Evolutionary conservation across 2,329 filamentous ascomycete species (phyloP), one percentile per base, ranked within the genome.

Genomic region (Colletotrichum sp.): DNA sequence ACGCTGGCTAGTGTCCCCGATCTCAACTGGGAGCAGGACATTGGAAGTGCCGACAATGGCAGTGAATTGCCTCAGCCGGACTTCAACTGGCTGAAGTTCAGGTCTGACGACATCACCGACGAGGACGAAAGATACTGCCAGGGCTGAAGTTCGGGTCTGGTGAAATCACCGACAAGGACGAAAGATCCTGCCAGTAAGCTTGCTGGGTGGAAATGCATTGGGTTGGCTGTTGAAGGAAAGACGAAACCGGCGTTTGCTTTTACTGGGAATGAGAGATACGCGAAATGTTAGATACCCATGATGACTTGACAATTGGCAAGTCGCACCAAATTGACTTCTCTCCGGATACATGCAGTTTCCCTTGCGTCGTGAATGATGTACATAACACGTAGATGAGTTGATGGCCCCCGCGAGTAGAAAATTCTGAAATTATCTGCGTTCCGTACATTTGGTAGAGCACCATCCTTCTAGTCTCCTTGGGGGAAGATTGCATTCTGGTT

Each of bases 181-280:
- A 28, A 28, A 28, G 28, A 1, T 30, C 3, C 28, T 30, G 8
- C 8, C 0, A 30, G 28, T 0, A 12, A 44, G 4, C 39, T 44
- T 44, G 8, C 18, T 44, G 4, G 6, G 39, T n/a, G 39, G 36
- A 9, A 9, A n/a, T 12, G 18, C 6, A 6, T 49, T 49, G 44
- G 44, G 44, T 1, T 49, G 0, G 18, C 0, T 12, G 44, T 1
- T 4, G 10, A 13, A 21, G n/a, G 2, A 49, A 49, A 0, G n/a
- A 49, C 1, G n/a, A 13, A 49, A 49, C 21, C 44, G 6, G 39
- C 39, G 18, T 49, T 21, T 49, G 18, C 1, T 49, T 49, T 49
- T 1, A n/a, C 44, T 2, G 18, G 18, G 44, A 49, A 8, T 2
- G 44, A 49, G 44, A 49, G n/a, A 49, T 8, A 0, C 1, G 44